phyloP scores from a whole-genome alignment of 164 flowering plant species.

The Vitis vinifera region DNA sequence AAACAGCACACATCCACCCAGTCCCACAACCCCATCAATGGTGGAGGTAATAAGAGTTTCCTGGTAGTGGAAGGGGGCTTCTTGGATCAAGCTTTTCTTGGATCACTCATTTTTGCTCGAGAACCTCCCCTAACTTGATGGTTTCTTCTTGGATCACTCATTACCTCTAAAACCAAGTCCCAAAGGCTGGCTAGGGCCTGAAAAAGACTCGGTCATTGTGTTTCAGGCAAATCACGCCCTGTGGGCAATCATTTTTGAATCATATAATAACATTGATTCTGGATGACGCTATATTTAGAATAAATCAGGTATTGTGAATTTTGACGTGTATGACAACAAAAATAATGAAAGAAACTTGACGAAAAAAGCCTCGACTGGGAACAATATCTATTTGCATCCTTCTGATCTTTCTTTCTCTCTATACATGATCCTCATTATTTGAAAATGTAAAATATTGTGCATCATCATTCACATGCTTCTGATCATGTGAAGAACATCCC shows the following conservation, averaged over 20 bases:
- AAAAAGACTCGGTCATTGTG: too few relatives aligned
- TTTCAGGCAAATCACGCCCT: neutral
- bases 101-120: constrained; percentile 4
- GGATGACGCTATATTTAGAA: too few relatives aligned
- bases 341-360: neutral
- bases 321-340: too few relatives aligned
- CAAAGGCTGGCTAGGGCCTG: too few relatives aligned
- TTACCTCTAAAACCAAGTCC: too few relatives aligned
- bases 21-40: neutral
- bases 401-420: neutral
- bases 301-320: too few relatives aligned
- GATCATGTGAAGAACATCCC: neutral
- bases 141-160: too few relatives aligned
- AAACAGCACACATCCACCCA: too few relatives aligned
- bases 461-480: neutral
- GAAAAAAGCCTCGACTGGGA: neutral
- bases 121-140: constrained; percentile 2
- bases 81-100: constrained; percentile 10
- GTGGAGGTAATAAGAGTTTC: neutral
- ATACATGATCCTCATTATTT: constrained; percentile 2
- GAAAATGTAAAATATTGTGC: neutral
- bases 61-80: neutral
- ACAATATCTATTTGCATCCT: neutral
- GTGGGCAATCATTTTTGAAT: neutral
- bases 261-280: neutral